Base-by-base conservation (phyloP, 2,329 filamentous ascomycete species). In the Capronia epimyces region DNA sequence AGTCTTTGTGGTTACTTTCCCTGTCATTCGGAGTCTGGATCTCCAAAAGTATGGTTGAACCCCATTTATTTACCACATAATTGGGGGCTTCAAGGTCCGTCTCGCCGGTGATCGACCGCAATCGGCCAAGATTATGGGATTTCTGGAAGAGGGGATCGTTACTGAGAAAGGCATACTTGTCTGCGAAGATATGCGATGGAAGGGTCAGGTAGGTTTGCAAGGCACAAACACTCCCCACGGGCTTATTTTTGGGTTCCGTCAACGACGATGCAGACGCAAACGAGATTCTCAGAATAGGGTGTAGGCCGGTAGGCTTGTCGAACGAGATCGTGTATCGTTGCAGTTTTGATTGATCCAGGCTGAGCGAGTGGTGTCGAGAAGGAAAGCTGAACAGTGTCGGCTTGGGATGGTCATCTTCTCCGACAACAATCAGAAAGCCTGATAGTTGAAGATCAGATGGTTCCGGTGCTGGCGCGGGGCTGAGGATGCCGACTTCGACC, bases 61-160 rank as follows among this genome's bases (percentile, higher is more conserved):
- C 91, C 91, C 91, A 96, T 25, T 75, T 68, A 5, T 77, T 65
- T 24, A 89, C 77, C 1, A 83, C 81, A 73, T 94, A 97, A 61
- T 85, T 84, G 1, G 91, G 91, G 0, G 89, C 89, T 71, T 97
- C 91, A 46, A 97, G 82, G 60, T 97, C 90, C 5, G 90, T 86
- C 16, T 88, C 87, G 10, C 86, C 79, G 21, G 82, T 82, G 12
- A 88, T 77, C 57, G 84, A 81, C 39, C 77, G 82, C 34, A 94
- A 71, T 1, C 79, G 73, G 2, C 77, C 74, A 16, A 96, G 76
- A 63, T 94, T 88, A 62, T 95, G 89, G 1, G 88, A 90, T 2
- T 80, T 69, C 24, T 95, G 77, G 69, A 94, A 93, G 3, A 95
- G 75, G 2, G 70, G 69, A 50, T 73, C 71, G 3, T 64, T 64